Percentiles rank a stretch among this genome's conserved stretches.
These are phyloP conservation scores for Quercus ilex DNA, from an alignment of 306 rosid genomes.

Conservation along the genomic window DNA sequence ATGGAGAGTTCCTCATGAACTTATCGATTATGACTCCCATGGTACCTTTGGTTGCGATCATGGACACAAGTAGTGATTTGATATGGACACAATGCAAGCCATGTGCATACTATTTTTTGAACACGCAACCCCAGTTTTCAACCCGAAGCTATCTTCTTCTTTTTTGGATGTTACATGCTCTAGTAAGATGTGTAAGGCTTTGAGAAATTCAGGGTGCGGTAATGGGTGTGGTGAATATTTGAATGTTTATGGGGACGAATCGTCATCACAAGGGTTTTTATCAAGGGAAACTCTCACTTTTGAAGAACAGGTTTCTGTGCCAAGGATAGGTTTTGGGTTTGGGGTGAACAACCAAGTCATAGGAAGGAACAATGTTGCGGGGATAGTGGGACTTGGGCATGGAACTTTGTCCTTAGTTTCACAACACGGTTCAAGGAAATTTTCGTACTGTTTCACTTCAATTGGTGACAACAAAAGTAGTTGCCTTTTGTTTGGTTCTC, in stretches of 20 bases:
- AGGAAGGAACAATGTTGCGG: background rate
- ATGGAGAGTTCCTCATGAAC: background rate
- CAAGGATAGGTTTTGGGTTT: background rate
- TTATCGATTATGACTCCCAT: background rate
- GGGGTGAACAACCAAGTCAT: background rate
- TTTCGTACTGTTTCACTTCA: background rate
- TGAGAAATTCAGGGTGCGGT: background rate
- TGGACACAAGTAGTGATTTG: background rate
- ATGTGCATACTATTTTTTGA: background rate
- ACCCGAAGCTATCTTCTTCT: background rate
- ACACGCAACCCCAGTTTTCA: background rate
- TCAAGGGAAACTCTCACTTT: background rate
- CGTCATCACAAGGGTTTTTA: background rate
- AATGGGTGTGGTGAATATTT: background rate
- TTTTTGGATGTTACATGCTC: background rate
- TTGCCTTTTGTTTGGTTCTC: background rate
- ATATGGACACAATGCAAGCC: background rate
- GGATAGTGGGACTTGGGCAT: background rate
- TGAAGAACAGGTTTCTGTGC: background rate
- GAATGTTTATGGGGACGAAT: background rate
- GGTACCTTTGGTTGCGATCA: background rate
- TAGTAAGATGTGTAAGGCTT: background rate
- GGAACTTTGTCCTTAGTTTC: background rate
- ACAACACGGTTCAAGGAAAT: background rate
- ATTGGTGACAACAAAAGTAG: background rate